Percentiles rank a stretch among this genome's conserved stretches.
Conservation (phyloP, 352 stramenopile genomes). For the Pythium brassicae region DNA sequence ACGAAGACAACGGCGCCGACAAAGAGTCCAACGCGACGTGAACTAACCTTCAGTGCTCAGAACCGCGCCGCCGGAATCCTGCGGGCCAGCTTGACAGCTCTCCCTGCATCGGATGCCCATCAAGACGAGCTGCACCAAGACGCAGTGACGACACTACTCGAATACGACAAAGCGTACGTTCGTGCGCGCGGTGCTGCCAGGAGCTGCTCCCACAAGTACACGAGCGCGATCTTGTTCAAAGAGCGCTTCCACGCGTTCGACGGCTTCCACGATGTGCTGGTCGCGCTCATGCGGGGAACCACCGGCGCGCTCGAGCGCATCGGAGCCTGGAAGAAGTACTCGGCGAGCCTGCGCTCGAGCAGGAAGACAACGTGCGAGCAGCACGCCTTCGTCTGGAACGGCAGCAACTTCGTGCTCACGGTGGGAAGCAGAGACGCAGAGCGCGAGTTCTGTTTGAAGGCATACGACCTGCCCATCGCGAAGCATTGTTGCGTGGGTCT, state of each 20-base stretch:
- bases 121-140: slow-evolving; percentile 34
- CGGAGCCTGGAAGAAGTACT: slow-evolving; percentile 22
- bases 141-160: slow-evolving; percentile 19
- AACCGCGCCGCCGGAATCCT: slow-evolving; percentile 16
- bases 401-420: slow-evolving; percentile 34
- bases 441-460: neutral
- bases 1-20: neutral
- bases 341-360: neutral
- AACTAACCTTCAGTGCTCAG: slow-evolving; percentile 13
- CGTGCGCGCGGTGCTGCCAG: slow-evolving; percentile 12
- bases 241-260: slow-evolving; percentile 69
- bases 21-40: neutral
- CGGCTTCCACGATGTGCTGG: slow-evolving; percentile 26
- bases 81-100: slow-evolving; percentile 10
- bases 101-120: neutral
- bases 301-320: slow-evolving; percentile 36
- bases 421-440: slow-evolving; percentile 8
- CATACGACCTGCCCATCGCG: neutral
- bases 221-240: slow-evolving; percentile 35
- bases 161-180: slow-evolving; percentile 33
- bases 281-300: slow-evolving; percentile 24
- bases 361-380: neutral
- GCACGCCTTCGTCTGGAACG: slow-evolving; percentile 52
- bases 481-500: neutral
- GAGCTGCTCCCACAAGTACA: slow-evolving; percentile 28